Percentiles rank a stretch among this genome's conserved stretches.
These are phyloP conservation scores for Malassezia yamatoensis DNA, from an alignment of 1,284 basidiomycete genomes.

Conservation along the genomic window DNA sequence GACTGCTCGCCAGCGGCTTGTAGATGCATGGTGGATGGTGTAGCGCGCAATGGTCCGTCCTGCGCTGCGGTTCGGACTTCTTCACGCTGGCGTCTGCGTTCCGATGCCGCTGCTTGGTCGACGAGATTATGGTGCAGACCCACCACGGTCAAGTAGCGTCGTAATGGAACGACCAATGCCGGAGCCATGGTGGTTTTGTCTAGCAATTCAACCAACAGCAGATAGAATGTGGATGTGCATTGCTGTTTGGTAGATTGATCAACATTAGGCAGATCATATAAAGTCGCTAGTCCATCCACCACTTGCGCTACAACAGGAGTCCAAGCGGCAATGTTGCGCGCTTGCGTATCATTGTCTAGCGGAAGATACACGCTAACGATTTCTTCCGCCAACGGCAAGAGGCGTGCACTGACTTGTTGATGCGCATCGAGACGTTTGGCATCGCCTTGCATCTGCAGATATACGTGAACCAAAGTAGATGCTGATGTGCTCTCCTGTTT, in stretches of 20 bases:
- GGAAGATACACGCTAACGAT: slow-evolving; percentile 84
- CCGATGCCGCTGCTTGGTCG: slow-evolving; percentile 5
- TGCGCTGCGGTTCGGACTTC: slow-evolving; percentile 3
- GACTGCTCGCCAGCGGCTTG: slow-evolving; percentile 1
- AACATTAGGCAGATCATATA: slow-evolving; percentile 4
- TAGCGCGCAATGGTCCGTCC: slow-evolving; percentile 1
- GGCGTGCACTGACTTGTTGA: slow-evolving; percentile 71
- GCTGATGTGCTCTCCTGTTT: slow-evolving; percentile 98
- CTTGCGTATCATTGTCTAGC: slow-evolving; percentile 78
- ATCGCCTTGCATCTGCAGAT: slow-evolving; percentile 89
- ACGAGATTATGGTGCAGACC: slow-evolving; percentile 9
- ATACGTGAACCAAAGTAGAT: slow-evolving; percentile 80
- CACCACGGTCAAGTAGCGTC: slow-evolving; percentile 13
- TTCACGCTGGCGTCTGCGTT: slow-evolving; percentile 9
- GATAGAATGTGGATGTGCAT: slow-evolving; percentile 36
- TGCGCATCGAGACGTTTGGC: slow-evolving; percentile 72
- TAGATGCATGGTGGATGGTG: slow-evolving; percentile 1
- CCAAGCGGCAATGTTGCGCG: slow-evolving; percentile 93
- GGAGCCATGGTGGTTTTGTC: slow-evolving; percentile 20
- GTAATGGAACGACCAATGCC: slow-evolving; percentile 7
- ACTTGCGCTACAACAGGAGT: slow-evolving; percentile 93
- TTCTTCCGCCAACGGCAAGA: slow-evolving; percentile 85
- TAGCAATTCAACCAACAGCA: slow-evolving; percentile 40
- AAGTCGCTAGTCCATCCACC: slow-evolving; percentile 62
- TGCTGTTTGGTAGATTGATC: slow-evolving; percentile 18